phyloP scores from a whole-genome alignment of 805 yeast genomes.

The Candida hungchunana region DNA sequence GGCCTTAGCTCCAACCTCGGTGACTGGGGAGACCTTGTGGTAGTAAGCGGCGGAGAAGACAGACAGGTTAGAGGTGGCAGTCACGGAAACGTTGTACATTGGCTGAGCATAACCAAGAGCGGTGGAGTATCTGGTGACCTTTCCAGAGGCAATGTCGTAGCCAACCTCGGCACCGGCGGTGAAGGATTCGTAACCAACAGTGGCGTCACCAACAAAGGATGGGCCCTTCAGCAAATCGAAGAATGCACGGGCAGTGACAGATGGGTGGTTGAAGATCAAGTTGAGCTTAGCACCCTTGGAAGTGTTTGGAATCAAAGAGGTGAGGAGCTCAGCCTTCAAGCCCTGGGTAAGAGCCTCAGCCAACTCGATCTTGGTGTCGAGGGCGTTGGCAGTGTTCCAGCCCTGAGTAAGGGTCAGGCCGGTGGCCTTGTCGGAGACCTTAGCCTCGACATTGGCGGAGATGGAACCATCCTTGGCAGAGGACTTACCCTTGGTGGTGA shows the following conservation, averaged over 20 bases:
- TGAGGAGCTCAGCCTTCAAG: slow-evolving; percentile 85
- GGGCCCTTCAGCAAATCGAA: slow-evolving; percentile 96
- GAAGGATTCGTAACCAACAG: slow-evolving; percentile 94
- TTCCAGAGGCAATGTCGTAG: slow-evolving; percentile 90
- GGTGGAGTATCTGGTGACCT: slow-evolving; percentile 89
- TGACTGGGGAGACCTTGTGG: slow-evolving; percentile 87
- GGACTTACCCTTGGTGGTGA: slow-evolving; percentile 89
- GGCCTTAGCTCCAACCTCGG: slow-evolving; percentile 98
- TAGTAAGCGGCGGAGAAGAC: slow-evolving; percentile 93
- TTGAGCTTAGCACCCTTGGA: slow-evolving; percentile 86
- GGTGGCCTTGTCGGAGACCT: slow-evolving; percentile 86
- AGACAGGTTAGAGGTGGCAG: slow-evolving; percentile 81
- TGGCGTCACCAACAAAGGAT: slow-evolving; percentile 88
- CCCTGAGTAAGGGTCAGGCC: slow-evolving; percentile 96
- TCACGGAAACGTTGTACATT: slow-evolving; percentile 72
- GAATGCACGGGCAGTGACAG: slow-evolving; percentile 90
- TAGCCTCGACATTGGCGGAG: slow-evolving; percentile 86
- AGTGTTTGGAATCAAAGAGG: slow-evolving; percentile 82
- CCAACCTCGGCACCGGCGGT: slow-evolving; percentile 96
- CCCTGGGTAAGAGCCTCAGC: slow-evolving; percentile 92
- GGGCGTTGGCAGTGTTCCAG: slow-evolving; percentile 91
- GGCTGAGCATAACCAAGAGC: slow-evolving; percentile 92
- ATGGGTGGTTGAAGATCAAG: slow-evolving; percentile 87
- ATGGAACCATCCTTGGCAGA: slow-evolving; percentile 69
- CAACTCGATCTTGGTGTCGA: slow-evolving; percentile 91